Conservation (phyloP, 140 eudicot species). For the Anethum foeniculum region DNA sequence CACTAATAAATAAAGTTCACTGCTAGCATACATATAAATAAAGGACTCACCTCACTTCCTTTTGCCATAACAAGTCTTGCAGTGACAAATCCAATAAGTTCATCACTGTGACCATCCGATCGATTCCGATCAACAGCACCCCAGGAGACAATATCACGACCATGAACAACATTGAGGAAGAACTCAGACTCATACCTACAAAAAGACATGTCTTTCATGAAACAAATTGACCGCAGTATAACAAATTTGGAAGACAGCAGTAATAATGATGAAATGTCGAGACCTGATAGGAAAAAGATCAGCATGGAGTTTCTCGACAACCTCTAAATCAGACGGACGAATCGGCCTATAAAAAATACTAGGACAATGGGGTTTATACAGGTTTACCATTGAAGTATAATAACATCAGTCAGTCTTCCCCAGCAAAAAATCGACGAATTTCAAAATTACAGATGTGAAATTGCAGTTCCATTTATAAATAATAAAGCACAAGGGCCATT, state of each 20-base stretch:
- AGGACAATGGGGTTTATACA: conserved; percentile 30
- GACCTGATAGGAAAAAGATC: conserved; percentile 93
- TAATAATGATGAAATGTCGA: conserved; percentile 2
- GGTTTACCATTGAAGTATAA: neutral
- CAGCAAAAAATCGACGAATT: neutral
- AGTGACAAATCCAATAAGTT: conserved; percentile 90
- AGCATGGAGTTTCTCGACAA: conserved; percentile 62
- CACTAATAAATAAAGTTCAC: neutral
- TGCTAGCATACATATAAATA: neutral
- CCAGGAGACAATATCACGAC: conserved; percentile 86
- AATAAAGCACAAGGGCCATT: conserved; percentile 3
- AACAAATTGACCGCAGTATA: neutral
- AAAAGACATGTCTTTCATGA: conserved; percentile 13
- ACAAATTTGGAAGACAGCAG: neutral
- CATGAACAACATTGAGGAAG: conserved; percentile 83
- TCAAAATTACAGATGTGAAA: neutral
- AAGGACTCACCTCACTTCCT: conserved; percentile 88
- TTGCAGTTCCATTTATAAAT: neutral
- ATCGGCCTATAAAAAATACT: conserved; percentile 64
- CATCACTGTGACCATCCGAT: conserved; percentile 57
- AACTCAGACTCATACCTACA: conserved; percentile 77
- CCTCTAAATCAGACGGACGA: conserved; percentile 57
- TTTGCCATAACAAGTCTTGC: conserved; percentile 60
- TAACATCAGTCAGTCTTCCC: neutral
- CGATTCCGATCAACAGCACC: conserved; percentile 93